phyloP scores from a whole-genome alignment of 208 protist genomes.

The Crithidia mellificae region DNA sequence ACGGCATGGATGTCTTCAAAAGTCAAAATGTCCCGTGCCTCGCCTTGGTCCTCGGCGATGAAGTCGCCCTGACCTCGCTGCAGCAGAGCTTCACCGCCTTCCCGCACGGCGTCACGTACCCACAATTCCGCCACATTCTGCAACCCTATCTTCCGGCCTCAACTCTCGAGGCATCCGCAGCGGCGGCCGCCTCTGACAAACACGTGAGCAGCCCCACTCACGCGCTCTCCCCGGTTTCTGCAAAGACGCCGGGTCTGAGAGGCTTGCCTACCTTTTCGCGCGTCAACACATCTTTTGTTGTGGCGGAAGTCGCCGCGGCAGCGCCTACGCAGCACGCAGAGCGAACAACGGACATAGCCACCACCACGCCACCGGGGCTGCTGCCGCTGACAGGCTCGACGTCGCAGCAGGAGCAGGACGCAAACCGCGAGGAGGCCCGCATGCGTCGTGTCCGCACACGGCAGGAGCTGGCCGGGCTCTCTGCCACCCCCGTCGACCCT shows the following conservation, averaged over 20 bases:
- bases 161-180: too few species aligned
- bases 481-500: slow-evolving; percentile 18
- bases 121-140: slow-evolving; percentile 26
- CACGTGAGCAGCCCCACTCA: background rate
- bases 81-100: slow-evolving; percentile 19
- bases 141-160: background rate
- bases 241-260: background rate
- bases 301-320: background rate
- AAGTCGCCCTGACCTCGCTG: slow-evolving; percentile 6
- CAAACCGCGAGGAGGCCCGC: slow-evolving; percentile 29
- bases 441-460: slow-evolving; percentile 16
- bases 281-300: background rate
- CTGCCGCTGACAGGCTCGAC: background rate
- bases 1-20: slow-evolving; percentile 10
- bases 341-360: too few species aligned
- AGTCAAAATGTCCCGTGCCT: slow-evolving; percentile 10
- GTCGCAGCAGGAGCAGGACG: background rate
- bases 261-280: background rate
- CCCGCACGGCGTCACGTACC: slow-evolving; percentile 22
- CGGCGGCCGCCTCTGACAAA: background rate
- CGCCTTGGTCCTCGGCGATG: slow-evolving; percentile 24
- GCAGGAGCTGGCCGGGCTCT: slow-evolving; percentile 27
- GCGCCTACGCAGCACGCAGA: background rate
- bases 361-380: too few species aligned
- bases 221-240: background rate